Evolutionary conservation across 306 rosid species (phyloP), one percentile per base, ranked within the genome.

Genomic region (Dicorynia guianensis): DNA sequence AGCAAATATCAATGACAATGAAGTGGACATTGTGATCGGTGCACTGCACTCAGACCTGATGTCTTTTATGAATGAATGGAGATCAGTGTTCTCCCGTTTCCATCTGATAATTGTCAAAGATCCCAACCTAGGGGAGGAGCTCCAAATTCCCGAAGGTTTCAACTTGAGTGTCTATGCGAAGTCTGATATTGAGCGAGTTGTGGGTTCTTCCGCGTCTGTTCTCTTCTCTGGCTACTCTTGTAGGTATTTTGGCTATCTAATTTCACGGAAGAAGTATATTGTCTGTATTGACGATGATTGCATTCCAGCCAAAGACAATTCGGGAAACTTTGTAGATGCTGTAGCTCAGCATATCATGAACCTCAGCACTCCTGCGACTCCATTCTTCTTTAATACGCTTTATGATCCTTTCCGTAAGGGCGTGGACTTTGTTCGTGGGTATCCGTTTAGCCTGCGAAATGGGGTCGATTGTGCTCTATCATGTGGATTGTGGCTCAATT

Each of bases 401-500:
- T 96, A 96, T 75, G 99, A 96, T 85, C 99, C 99, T 33, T 96
- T 69, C 68, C 79, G 93, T 44, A 82, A 92, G 79, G 99, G 99
- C 66, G 97, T 93, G 0, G 99, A 96, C 66, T 96, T 96, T 35
- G 99, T 96, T 67, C 99, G 98, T 3, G 99, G 99, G 6, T 96
- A 96, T 87, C 99, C 99, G 13, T 96, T 96, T 72, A 96, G 99
- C 79, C 89, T 96, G 68, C 88, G 98, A 58, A 84, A 47, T 18
- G 99, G 99, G 65, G 98, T 96, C 75, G 71, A 85, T 57, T 96
- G 98, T 72, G 96, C 78, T 63, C 75, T 96, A 54, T 96, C 99
- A 38, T 90, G 99, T 78, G 98, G 99, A 72, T 77, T 96, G 46
- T 96, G 99, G 99, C 93, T 96, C 69, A 92, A 96, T 83, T 78